These are phyloP conservation scores for Plantago major DNA, from an alignment of 257 asterid genomes.

Conservation along the genomic window DNA sequence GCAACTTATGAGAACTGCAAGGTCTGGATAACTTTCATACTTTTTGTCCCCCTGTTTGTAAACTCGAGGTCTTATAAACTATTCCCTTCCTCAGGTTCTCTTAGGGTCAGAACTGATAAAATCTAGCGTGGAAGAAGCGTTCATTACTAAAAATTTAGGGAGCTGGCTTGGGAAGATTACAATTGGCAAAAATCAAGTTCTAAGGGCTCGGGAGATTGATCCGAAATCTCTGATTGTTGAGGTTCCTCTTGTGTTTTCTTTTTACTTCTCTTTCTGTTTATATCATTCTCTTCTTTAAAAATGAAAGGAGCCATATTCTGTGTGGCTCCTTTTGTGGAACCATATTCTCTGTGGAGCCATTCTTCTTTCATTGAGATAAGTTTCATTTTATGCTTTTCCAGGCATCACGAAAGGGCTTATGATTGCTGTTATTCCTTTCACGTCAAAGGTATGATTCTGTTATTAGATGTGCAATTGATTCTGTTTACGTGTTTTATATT, in stretches of 20 bases:
- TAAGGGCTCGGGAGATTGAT: slow-evolving; percentile 88
- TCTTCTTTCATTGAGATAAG: background rate
- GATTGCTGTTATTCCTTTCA: slow-evolving; percentile 97
- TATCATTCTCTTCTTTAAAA: background rate
- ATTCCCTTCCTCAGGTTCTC: slow-evolving; percentile 61
- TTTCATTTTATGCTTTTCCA: slow-evolving; percentile 23
- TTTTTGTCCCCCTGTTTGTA: background rate
- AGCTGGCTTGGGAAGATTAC: slow-evolving; percentile 99
- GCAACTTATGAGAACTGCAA: slow-evolving; percentile 98
- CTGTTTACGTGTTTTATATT: background rate
- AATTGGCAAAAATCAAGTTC: slow-evolving; percentile 88
- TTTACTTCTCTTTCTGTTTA: background rate
- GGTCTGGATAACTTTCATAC: slow-evolving; percentile 34
- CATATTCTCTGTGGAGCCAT: no score
- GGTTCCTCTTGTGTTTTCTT: slow-evolving; percentile 37
- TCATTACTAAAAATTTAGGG: slow-evolving; percentile 88
- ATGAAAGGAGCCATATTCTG: no score
- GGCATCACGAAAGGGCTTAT: slow-evolving; percentile 95
- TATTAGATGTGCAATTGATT: slow-evolving; percentile 15
- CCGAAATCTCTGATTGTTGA: slow-evolving; percentile 82
- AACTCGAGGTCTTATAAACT: background rate
- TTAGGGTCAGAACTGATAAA: slow-evolving; percentile 95
- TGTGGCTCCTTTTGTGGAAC: no score
- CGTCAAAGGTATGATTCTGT: slow-evolving; percentile 67
- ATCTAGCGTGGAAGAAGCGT: slow-evolving; percentile 92